Conservation (phyloP, 768 basidiomycete genomes). For the Termitomyces sp. region DNA sequence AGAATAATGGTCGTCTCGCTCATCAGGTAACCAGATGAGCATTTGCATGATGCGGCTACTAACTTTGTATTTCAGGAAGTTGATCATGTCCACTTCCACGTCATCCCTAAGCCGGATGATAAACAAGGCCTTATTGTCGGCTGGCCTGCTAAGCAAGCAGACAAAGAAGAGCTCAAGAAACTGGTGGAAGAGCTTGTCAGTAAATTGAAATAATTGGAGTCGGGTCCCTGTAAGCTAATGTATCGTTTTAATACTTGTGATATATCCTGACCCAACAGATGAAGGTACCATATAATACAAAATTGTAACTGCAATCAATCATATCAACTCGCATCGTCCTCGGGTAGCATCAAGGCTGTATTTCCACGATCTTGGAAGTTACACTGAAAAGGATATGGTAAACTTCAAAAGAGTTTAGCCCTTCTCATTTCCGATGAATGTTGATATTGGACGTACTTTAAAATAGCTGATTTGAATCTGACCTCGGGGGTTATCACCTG, state of each 20-base stretch:
- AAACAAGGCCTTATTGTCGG: constrained; percentile 76
- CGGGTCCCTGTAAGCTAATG: background rate
- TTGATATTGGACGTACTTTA: constrained; percentile 4
- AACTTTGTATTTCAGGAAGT: constrained; percentile 48
- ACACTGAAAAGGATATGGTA: background rate
- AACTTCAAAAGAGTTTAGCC: background rate
- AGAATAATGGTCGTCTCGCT: constrained; percentile 56
- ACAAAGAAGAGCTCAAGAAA: constrained; percentile 65
- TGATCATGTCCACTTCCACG: constrained; percentile 89
- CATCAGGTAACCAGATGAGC: constrained; percentile 42
- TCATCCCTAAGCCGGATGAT: constrained; percentile 85
- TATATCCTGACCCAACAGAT: background rate
- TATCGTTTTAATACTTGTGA: background rate
- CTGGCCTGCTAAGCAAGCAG: constrained; percentile 66
- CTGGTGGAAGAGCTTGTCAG: constrained; percentile 58
- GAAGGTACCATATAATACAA: background rate
- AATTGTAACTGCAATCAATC: background rate
- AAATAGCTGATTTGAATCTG: constrained; percentile 4
- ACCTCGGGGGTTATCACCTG: constrained; percentile 20
- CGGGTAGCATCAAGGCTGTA: background rate
- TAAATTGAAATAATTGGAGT: constrained; percentile 33
- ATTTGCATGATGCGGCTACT: background rate
- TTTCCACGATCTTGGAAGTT: background rate
- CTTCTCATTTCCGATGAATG: background rate
- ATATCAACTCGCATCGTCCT: background rate